These are phyloP conservation scores for Houttuynia cordata DNA, from an alignment of 164 flowering plant species.

Conservation along the genomic window DNA sequence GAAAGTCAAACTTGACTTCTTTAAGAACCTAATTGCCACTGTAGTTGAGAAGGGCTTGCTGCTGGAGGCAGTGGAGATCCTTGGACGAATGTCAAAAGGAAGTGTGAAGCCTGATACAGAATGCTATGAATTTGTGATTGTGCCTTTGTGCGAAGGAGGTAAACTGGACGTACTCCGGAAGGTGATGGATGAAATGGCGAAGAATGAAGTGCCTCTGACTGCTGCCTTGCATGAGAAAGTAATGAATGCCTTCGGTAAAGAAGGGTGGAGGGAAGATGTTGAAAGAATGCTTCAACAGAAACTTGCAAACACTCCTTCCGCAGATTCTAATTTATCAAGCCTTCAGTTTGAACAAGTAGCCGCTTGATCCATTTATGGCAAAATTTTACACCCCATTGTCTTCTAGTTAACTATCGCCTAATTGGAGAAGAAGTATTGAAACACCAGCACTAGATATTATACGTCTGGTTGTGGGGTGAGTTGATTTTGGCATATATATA, in stretches of 20 bases:
- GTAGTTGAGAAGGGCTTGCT: constrained; percentile 34
- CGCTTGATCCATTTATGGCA: background rate
- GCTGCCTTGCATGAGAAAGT: constrained; percentile 31
- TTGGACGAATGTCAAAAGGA: constrained; percentile 48
- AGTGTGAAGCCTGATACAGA: constrained; percentile 56
- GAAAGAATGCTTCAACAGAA: constrained; percentile 29
- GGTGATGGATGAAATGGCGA: constrained; percentile 42
- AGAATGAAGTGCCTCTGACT: constrained; percentile 30
- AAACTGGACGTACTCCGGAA: constrained; percentile 21
- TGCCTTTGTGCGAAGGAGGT: constrained; percentile 34
- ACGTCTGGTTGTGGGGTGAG: background rate
- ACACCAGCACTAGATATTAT: too few relatives aligned
- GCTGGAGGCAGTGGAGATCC: constrained; percentile 31
- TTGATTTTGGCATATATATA: background rate
- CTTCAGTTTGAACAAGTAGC: constrained; percentile 13
- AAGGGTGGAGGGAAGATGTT: constrained; percentile 40
- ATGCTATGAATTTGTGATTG: constrained; percentile 47
- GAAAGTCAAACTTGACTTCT: constrained; percentile 7
- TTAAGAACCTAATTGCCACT: constrained; percentile 34
- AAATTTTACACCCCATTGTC: background rate
- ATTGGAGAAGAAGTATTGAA: too few relatives aligned
- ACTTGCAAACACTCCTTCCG: constrained; percentile 3
- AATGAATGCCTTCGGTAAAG: constrained; percentile 33
- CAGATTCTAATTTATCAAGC: background rate
- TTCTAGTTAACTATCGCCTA: background rate